Evolutionary conservation across 345 rosid genomes (phyloP).

Genomic region (Trapa bicornis): DNA sequence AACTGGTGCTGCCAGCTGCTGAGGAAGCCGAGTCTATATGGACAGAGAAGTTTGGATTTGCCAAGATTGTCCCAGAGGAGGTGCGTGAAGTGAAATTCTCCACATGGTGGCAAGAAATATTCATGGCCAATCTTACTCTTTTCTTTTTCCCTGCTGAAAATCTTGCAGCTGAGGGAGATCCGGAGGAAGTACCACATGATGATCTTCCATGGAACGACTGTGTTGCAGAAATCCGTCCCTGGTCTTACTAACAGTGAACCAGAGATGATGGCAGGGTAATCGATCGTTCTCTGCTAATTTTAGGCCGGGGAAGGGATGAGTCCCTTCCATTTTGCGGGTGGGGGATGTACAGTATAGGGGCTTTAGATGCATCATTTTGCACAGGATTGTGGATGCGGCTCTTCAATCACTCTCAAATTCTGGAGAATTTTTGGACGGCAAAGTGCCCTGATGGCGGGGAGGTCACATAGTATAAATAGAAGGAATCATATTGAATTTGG

Average conservation of each 20-base stretch:
- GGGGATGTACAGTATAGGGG: not conserved
- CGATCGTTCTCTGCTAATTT: slow-evolving; percentile 6
- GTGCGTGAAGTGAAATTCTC: slow-evolving; percentile 16
- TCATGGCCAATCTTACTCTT: not conserved
- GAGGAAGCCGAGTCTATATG: slow-evolving; percentile 85
- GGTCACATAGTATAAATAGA: not conserved
- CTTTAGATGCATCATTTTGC: not conserved
- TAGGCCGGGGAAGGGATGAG: not conserved
- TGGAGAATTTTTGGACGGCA: slow-evolving; percentile 6
- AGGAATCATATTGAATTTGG: not conserved
- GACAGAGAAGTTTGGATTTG: slow-evolving; percentile 74
- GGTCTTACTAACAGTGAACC: not conserved
- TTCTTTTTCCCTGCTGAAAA: not conserved
- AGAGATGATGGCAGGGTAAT: slow-evolving; percentile 14
- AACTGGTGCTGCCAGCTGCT: slow-evolving; percentile 76
- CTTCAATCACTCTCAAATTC: slow-evolving; percentile 11
- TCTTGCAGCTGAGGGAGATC: slow-evolving; percentile 28
- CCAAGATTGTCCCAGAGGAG: slow-evolving; percentile 46
- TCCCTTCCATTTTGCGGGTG: not conserved
- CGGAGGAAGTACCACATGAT: slow-evolving; percentile 59
- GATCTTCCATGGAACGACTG: slow-evolving; percentile 71
- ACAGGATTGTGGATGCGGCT: slow-evolving; percentile 3
- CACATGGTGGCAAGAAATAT: not conserved
- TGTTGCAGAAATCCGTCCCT: slow-evolving; percentile 63
- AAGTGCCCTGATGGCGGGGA: not conserved